phyloP scores from a whole-genome alignment of 768 basidiomycete genomes.

The Termitomyces sp. region DNA sequence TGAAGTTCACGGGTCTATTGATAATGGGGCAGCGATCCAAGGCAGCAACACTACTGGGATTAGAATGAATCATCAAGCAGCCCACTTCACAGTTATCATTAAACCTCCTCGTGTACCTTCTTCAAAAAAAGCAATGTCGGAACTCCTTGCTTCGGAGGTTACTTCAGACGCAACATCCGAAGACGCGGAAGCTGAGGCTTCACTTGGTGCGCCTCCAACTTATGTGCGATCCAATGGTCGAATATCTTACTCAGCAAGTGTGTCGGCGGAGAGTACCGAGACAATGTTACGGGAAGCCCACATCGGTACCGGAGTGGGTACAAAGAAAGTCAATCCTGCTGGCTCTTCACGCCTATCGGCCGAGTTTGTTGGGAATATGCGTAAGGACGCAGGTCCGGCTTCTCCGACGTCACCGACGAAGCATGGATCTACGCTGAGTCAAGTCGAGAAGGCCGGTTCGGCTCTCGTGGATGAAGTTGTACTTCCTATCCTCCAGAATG shows the following conservation, averaged over 20 bases:
- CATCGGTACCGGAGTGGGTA: slow-evolving; percentile 82
- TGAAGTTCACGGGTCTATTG: slow-evolving; percentile 40
- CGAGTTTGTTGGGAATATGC: slow-evolving; percentile 74
- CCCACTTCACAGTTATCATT: slow-evolving; percentile 72
- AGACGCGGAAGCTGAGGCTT: slow-evolving; percentile 22
- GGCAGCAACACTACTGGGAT: slow-evolving; percentile 54
- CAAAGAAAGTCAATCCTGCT: slow-evolving; percentile 83
- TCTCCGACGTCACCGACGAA: slow-evolving; percentile 46
- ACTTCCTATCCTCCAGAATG: slow-evolving; percentile 71
- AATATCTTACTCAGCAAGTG: slow-evolving; percentile 76
- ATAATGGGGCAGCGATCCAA: slow-evolving; percentile 58
- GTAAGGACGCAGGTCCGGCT: slow-evolving; percentile 43
- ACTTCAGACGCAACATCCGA: slow-evolving; percentile 39
- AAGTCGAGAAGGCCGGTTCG: slow-evolving; percentile 57
- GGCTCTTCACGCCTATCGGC: slow-evolving; percentile 72
- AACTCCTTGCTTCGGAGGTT: slow-evolving; percentile 25
- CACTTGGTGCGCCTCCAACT: slow-evolving; percentile 64
- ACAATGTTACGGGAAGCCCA: slow-evolving; percentile 78
- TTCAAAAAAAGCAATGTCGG: slow-evolving; percentile 34
- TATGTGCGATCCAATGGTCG: slow-evolving; percentile 61
- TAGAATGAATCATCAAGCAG: slow-evolving; percentile 47
- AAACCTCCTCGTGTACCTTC: slow-evolving; percentile 33
- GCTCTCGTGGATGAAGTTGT: slow-evolving; percentile 80
- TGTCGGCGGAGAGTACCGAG: slow-evolving; percentile 53
- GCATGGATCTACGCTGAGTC: slow-evolving; percentile 48